A percentile compares a stretch with the other conserved stretches of the same genome.
These are phyloP conservation scores for Neolentinus lepideus DNA, from an alignment of 1,284 basidiomycete species.

Conservation along the genomic window DNA sequence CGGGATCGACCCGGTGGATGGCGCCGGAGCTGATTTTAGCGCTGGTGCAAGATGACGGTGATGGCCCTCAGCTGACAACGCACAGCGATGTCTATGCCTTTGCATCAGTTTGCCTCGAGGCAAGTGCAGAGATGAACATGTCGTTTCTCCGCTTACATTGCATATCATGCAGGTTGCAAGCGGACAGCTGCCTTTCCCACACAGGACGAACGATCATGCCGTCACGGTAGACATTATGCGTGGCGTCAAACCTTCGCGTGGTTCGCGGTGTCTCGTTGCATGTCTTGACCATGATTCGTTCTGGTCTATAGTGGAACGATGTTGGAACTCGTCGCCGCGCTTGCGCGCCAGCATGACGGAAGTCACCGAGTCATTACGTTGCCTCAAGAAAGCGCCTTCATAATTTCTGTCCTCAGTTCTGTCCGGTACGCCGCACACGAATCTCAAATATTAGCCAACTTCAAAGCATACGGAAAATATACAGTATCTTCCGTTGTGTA, in stretches of 20 bases:
- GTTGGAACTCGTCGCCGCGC: constrained; percentile 29
- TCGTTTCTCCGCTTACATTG: background rate
- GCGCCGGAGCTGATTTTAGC: constrained; percentile 47
- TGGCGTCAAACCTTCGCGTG: constrained; percentile 35
- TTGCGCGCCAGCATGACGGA: constrained; percentile 22
- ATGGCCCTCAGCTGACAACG: constrained; percentile 35
- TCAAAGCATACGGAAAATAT: no score
- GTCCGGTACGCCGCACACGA: no score
- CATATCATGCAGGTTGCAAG: constrained; percentile 32
- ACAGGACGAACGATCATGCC: constrained; percentile 44
- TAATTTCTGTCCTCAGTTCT: no score
- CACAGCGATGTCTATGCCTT: constrained; percentile 52
- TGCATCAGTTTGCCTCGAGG: constrained; percentile 50
- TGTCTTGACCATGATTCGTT: constrained; percentile 22
- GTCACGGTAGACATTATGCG: constrained; percentile 46
- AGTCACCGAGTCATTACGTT: constrained; percentile 9
- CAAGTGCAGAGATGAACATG: constrained; percentile 12
- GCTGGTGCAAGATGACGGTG: constrained; percentile 37
- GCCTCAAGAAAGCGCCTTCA: constrained; percentile 2
- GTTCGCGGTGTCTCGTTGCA: constrained; percentile 12
- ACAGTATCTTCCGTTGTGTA: no score
- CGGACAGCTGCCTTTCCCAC: constrained; percentile 40
- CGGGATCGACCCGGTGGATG: constrained; percentile 39
- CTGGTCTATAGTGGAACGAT: constrained; percentile 32
- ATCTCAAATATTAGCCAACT: no score